These are phyloP conservation scores for Fraxinus anomala DNA, from an alignment of 257 asterid genomes.

Conservation along the genomic window DNA sequence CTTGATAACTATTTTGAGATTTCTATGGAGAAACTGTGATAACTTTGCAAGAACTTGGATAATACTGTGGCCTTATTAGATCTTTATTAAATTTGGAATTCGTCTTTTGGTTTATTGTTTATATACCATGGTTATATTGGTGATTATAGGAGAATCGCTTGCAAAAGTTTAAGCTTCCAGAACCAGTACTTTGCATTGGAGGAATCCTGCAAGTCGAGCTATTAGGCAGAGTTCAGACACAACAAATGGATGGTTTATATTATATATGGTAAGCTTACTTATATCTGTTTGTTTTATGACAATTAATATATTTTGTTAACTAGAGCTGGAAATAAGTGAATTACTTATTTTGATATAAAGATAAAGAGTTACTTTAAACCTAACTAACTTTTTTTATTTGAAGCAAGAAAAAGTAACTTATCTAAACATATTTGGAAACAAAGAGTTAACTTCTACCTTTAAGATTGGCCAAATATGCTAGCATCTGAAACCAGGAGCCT, in stretches of 20 bases:
- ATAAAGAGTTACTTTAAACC: too few species aligned
- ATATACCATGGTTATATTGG: constrained; percentile 10
- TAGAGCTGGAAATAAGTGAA: background rate
- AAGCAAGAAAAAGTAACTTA: background rate
- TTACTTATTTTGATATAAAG: background rate
- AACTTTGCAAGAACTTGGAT: background rate
- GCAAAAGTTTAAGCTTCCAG: constrained; percentile 76
- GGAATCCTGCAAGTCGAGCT: constrained; percentile 78
- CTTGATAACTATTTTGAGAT: background rate
- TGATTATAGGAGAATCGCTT: constrained; percentile 57
- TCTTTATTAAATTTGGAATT: background rate
- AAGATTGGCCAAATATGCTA: background rate
- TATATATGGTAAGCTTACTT: constrained; percentile 63
- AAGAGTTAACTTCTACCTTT: background rate
- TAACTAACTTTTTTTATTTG: too few species aligned
- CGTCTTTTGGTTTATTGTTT: background rate
- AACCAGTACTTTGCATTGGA: constrained; percentile 72
- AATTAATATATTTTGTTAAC: too few species aligned
- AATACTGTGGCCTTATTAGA: background rate
- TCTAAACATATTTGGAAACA: background rate
- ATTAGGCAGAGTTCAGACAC: constrained; percentile 81
- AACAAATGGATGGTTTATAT: constrained; percentile 68
- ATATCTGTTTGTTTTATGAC: background rate
- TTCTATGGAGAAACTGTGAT: background rate
- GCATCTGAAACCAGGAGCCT: background rate